Evolutionary conservation across 169 alveolate genomes (phyloP).

Genomic region (Cyclospora cayetanensis): DNA sequence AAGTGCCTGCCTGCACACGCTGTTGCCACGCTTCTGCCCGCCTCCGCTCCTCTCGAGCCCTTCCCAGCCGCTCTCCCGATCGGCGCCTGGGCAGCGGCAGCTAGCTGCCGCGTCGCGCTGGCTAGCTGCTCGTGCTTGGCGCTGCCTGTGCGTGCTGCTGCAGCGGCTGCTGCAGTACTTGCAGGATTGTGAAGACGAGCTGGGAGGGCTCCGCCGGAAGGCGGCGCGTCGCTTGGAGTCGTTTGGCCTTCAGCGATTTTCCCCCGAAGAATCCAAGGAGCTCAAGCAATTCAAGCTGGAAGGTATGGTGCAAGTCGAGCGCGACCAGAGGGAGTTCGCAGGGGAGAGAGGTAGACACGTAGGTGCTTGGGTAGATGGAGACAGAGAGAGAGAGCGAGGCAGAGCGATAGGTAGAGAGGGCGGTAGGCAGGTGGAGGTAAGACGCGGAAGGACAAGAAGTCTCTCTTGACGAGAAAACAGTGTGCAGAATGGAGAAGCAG

Average conservation of each 20-base stretch:
- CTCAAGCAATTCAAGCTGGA: neutral
- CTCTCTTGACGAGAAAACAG: too few relatives aligned
- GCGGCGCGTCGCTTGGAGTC: neutral
- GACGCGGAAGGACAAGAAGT: neutral
- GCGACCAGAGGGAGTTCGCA: neutral
- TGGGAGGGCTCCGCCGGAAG: neutral
- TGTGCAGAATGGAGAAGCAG: too few relatives aligned
- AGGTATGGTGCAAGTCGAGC: too few relatives aligned
- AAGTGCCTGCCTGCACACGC: too few relatives aligned
- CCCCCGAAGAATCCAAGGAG: neutral
- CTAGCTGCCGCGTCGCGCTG: neutral
- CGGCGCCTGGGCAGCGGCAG: too few relatives aligned
- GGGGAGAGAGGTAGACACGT: neutral
- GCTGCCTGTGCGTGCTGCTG: neutral
- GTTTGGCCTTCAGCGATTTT: neutral
- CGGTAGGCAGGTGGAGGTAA: neutral
- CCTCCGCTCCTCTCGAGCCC: too few relatives aligned
- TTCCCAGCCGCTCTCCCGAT: too few relatives aligned
- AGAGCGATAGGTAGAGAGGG: too few relatives aligned
- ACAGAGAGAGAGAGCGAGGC: neutral
- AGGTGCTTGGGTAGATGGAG: neutral
- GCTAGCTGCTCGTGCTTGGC: neutral
- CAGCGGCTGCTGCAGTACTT: neutral
- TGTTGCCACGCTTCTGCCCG: too few relatives aligned
- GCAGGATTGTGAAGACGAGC: slow-evolving; percentile 13